A percentile compares a stretch with the other conserved stretches of the same genome.
phyloP scores from a whole-genome alignment of 768 basidiomycete species.

The Podaxis carcinomalis region DNA sequence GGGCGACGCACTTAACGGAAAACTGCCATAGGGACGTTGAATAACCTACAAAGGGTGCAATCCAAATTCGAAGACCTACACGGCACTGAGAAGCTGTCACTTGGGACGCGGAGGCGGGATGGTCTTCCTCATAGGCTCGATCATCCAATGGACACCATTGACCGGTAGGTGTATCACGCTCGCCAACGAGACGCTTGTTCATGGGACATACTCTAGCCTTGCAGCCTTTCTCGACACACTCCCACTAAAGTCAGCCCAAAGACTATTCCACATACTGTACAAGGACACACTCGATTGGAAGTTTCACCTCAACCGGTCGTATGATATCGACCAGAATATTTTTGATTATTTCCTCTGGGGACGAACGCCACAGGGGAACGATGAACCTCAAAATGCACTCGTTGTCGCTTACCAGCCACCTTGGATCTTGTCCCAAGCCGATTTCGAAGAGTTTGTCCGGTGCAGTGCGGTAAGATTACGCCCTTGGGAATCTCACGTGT shows the following conservation, averaged over 20 bases:
- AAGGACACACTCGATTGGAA: slow-evolving; percentile 39
- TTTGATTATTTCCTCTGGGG: slow-evolving; percentile 45
- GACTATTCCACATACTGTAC: slow-evolving; percentile 39
- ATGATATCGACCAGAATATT: slow-evolving; percentile 23
- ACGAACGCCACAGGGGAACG: slow-evolving; percentile 17
- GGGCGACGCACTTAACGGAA: background rate
- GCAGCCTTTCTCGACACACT: slow-evolving; percentile 24
- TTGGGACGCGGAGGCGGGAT: slow-evolving; percentile 14
- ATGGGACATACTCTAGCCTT: background rate
- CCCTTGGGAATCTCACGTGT: background rate
- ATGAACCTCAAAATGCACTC: slow-evolving; percentile 28
- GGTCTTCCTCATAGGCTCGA: slow-evolving; percentile 29
- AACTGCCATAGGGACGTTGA: background rate
- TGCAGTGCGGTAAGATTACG: slow-evolving; percentile 33
- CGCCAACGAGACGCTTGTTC: background rate
- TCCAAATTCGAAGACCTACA: background rate
- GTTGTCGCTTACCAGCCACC: slow-evolving; percentile 59
- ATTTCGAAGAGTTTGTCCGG: slow-evolving; percentile 48
- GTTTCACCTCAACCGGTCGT: slow-evolving; percentile 29
- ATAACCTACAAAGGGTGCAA: background rate
- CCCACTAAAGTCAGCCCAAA: slow-evolving; percentile 48
- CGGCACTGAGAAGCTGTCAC: slow-evolving; percentile 3
- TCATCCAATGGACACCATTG: slow-evolving; percentile 35
- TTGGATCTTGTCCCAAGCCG: slow-evolving; percentile 51
- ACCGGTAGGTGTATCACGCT: slow-evolving; percentile 28